These are phyloP conservation scores for Mollisia scopiformis DNA, from an alignment of 2,329 filamentous ascomycete genomes.

Conservation along the genomic window DNA sequence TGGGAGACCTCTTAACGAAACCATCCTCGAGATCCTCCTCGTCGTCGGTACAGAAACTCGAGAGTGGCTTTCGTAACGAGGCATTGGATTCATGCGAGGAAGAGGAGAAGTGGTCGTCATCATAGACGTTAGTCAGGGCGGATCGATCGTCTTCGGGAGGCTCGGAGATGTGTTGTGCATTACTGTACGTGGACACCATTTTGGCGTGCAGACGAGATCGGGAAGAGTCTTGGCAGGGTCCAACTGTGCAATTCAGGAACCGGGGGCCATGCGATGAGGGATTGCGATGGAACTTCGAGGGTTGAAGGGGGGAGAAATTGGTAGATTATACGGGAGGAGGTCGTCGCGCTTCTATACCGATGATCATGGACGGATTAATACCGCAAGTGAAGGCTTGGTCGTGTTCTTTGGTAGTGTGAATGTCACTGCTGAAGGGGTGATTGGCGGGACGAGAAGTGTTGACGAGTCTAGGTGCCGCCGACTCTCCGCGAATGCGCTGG, in stretches of 20 bases:
- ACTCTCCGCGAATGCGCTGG: neutral
- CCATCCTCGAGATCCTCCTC: constrained; percentile 15
- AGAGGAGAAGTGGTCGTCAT: constrained; percentile 6
- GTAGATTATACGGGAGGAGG: neutral
- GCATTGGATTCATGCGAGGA: neutral
- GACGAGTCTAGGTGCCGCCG: neutral
- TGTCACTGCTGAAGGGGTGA: constrained; percentile 5
- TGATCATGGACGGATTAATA: neutral
- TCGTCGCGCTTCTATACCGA: neutral
- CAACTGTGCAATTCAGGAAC: constrained; percentile 5
- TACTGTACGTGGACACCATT: constrained; percentile 3
- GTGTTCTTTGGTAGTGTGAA: no score
- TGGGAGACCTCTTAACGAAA: constrained; percentile 2
- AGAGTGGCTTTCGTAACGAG: constrained; percentile 7
- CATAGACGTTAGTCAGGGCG: constrained; percentile 8
- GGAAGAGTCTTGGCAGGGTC: constrained; percentile 16
- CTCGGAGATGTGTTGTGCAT: neutral
- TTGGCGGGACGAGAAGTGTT: neutral
- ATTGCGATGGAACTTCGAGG: neutral
- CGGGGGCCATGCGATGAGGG: neutral
- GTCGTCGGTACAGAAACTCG: constrained; percentile 9
- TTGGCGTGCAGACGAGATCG: constrained; percentile 1
- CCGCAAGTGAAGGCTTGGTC: neutral
- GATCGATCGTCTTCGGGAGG: neutral
- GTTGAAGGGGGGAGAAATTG: neutral